A percentile compares a stretch with the other conserved stretches of the same genome.
Conservation (phyloP, 345 rosid species). For the Hevea brasiliensis region DNA sequence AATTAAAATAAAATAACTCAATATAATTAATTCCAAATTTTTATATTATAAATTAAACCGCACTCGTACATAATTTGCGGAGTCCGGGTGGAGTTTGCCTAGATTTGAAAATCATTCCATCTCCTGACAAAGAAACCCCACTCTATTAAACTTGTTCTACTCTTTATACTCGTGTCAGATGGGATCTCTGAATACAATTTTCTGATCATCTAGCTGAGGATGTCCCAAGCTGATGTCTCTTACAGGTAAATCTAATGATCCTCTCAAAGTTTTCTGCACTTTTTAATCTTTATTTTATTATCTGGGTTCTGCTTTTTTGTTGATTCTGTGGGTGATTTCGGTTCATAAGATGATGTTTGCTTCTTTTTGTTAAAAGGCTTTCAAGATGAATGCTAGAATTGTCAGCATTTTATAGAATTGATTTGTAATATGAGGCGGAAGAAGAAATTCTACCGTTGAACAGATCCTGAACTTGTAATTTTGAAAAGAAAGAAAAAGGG, state of each 20-base stretch:
- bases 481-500: no score
- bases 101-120: no score
- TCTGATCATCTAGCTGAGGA: constrained; percentile 31
- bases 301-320: background rate
- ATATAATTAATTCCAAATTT: no score
- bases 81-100: no score
- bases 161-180: constrained; percentile 15
- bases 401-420: background rate
- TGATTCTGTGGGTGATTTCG: background rate
- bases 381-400: background rate
- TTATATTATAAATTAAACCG: no score
- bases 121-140: no score
- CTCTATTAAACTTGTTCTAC: no score
- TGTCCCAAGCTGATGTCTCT: constrained; percentile 55
- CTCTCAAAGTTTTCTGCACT: background rate
- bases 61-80: no score
- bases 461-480: background rate
- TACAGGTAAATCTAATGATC: constrained; percentile 37
- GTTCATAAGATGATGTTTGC: background rate
- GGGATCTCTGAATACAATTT: constrained; percentile 12
- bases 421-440: background rate
- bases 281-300: background rate
- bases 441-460: background rate
- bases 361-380: background rate
- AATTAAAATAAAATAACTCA: no score